Conservation (phyloP, 2,329 filamentous ascomycete species). For the Pyricularia pennisetigena region DNA sequence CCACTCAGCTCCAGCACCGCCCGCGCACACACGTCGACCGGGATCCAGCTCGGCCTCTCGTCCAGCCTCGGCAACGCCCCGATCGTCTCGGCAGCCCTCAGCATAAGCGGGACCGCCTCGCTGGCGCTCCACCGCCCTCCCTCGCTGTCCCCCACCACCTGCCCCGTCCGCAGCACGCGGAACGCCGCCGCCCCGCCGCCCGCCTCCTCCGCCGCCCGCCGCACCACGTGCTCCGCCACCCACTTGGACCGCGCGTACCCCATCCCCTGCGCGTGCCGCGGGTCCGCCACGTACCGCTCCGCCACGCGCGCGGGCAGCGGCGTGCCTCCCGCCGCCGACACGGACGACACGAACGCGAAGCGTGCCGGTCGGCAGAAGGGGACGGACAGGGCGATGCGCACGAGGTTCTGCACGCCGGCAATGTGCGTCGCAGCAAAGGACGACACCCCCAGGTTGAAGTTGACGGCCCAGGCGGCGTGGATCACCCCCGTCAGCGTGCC, state of each 20-base stretch:
- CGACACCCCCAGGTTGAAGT: constrained; percentile 38
- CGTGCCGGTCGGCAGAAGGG: constrained; percentile 21
- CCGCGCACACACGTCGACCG: constrained; percentile 32
- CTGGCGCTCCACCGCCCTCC: constrained; percentile 39
- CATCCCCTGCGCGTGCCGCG: constrained; percentile 32
- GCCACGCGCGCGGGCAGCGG: constrained; percentile 22
- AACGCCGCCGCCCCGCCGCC: constrained; percentile 8
- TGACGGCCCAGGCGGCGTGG: constrained; percentile 44
- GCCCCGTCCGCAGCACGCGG: constrained; percentile 35
- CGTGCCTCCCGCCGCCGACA: constrained; percentile 29
- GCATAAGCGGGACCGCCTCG: constrained; percentile 42
- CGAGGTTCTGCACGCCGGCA: constrained; percentile 31
- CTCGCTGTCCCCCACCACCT: constrained; percentile 36
- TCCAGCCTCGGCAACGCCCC: constrained; percentile 33
- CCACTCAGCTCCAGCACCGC: constrained; percentile 26
- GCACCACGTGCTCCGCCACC: constrained; percentile 35
- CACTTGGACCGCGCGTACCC: constrained; percentile 41
- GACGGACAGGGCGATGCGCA: constrained; percentile 28
- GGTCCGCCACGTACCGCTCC: constrained; percentile 24
- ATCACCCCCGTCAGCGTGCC: constrained; percentile 27
- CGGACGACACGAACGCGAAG: constrained; percentile 34
- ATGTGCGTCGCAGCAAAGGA: constrained; percentile 38
- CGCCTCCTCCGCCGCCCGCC: constrained; percentile 11
- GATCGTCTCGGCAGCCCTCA: constrained; percentile 32
- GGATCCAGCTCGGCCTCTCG: constrained; percentile 34